Conservation (phyloP, 805 yeast species). For the Candida peoriensis region DNA sequence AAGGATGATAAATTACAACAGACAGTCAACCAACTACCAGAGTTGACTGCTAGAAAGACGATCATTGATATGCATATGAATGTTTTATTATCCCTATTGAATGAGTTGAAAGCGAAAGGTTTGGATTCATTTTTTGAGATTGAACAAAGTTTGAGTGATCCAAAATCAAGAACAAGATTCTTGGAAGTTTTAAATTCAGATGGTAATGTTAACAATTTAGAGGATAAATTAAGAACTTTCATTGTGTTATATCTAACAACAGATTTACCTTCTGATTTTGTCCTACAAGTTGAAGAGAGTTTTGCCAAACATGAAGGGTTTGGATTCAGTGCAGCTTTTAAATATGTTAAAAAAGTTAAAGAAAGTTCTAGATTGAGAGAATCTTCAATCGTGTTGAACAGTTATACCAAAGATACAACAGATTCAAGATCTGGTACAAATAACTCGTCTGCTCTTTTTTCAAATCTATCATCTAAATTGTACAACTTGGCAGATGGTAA, state of each 20-base stretch:
- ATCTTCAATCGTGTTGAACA: slow-evolving; percentile 31
- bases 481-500: slow-evolving; percentile 81
- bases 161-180: slow-evolving; percentile 49
- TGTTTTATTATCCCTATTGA: slow-evolving; percentile 77
- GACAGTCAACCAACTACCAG: slow-evolving; percentile 91
- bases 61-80: slow-evolving; percentile 97
- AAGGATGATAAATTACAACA: slow-evolving; percentile 59
- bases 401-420: slow-evolving; percentile 25
- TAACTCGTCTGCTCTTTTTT: slow-evolving; percentile 51
- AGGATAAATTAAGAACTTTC: slow-evolving; percentile 87
- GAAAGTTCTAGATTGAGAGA: slow-evolving; percentile 59
- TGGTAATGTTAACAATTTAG: slow-evolving; percentile 51
- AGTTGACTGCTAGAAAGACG: slow-evolving; percentile 79
- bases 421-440: slow-evolving; percentile 20
- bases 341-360: slow-evolving; percentile 74
- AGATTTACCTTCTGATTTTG: slow-evolving; percentile 46
- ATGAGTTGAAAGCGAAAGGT: slow-evolving; percentile 79
- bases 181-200: slow-evolving; percentile 48
- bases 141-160: slow-evolving; percentile 74
- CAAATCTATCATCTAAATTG: slow-evolving; percentile 68
- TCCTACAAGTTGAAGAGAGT: slow-evolving; percentile 55
- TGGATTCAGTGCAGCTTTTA: slow-evolving; percentile 54
- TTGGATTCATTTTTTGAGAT: slow-evolving; percentile 90
- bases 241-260: slow-evolving; percentile 64
- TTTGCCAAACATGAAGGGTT: slow-evolving; percentile 50